Evolutionary conservation across 108 stramenopile genomes (phyloP).

Genomic region (Skeletonema grethae): DNA sequence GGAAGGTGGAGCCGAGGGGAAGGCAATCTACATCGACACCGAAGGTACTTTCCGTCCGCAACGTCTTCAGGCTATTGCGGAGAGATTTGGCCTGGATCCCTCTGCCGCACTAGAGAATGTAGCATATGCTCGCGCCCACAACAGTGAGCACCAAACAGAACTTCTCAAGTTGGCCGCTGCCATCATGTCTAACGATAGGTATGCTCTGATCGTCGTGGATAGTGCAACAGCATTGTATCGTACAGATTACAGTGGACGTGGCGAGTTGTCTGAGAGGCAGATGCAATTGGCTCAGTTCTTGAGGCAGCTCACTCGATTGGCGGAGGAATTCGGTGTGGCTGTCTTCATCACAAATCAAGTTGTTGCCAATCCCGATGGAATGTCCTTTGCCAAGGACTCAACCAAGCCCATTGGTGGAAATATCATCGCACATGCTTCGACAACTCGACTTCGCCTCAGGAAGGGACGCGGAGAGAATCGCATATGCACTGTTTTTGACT

Average conservation of each 20-base stretch:
- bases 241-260: slow-evolving; percentile 99
- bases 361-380: slow-evolving; percentile 97
- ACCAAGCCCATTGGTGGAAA: slow-evolving; percentile 99
- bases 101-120: slow-evolving; percentile 97
- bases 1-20: slow-evolving; percentile 98
- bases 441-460: slow-evolving; percentile 95
- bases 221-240: slow-evolving; percentile 98
- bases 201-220: slow-evolving; percentile 97
- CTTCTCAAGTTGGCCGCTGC: slow-evolving; percentile 96
- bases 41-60: slow-evolving; percentile 98
- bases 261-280: slow-evolving; percentile 96
- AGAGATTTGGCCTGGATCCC: slow-evolving; percentile 95
- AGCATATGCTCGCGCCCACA: slow-evolving; percentile 98
- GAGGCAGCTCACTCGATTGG: slow-evolving; percentile 95
- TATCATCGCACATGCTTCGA: slow-evolving; percentile 99
- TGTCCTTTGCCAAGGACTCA: slow-evolving; percentile 97
- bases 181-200: slow-evolving; percentile 98
- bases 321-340: slow-evolving; percentile 99
- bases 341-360: slow-evolving; percentile 99
- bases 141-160: slow-evolving; percentile 99
- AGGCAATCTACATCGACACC: slow-evolving; percentile 99
- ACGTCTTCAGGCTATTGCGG: slow-evolving; percentile 95
- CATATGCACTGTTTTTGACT: slow-evolving; percentile 95
- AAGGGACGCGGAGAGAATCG: slow-evolving; percentile 99
- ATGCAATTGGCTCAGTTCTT: slow-evolving; percentile 98